phyloP scores from a whole-genome alignment of 306 rosid species.

The Pyrus betulifolia region DNA sequence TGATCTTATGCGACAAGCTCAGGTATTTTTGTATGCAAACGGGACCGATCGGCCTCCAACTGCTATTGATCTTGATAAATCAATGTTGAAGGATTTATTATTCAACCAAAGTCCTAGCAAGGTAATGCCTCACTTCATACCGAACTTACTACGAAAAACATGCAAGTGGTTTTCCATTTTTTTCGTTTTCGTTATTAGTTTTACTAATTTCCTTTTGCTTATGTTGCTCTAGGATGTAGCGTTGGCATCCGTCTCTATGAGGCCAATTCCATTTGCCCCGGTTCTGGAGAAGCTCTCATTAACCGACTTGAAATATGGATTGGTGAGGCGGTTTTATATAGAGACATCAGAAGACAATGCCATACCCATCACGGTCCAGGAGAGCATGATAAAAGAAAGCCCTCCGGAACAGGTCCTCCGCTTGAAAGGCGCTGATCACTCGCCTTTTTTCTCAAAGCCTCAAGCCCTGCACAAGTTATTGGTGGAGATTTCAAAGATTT shows the following conservation, averaged over 20 bases:
- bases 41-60: constrained; percentile 83
- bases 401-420: constrained; percentile 69
- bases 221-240: constrained; percentile 67
- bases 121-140: constrained; percentile 29
- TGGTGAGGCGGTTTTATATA: constrained; percentile 73
- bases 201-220: constrained; percentile 12
- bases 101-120: constrained; percentile 88
- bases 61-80: constrained; percentile 68
- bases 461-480: constrained; percentile 90
- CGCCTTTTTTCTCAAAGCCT: constrained; percentile 95
- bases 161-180: background rate
- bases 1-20: constrained; percentile 88
- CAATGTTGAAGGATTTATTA: constrained; percentile 65
- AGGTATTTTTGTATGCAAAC: constrained; percentile 69
- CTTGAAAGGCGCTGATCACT: constrained; percentile 84
- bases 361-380: constrained; percentile 63
- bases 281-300: constrained; percentile 73
- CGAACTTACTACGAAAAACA: background rate
- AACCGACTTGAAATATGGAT: constrained; percentile 71
- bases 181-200: background rate
- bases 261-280: constrained; percentile 82
- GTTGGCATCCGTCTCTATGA: constrained; percentile 88
- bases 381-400: constrained; percentile 62
- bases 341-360: constrained; percentile 89
- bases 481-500: constrained; percentile 67